Evolutionary conservation across 441 rosid species (phyloP), one percentile per base, ranked within the genome.

Genomic region (Euphorbia schlechtendalii): DNA sequence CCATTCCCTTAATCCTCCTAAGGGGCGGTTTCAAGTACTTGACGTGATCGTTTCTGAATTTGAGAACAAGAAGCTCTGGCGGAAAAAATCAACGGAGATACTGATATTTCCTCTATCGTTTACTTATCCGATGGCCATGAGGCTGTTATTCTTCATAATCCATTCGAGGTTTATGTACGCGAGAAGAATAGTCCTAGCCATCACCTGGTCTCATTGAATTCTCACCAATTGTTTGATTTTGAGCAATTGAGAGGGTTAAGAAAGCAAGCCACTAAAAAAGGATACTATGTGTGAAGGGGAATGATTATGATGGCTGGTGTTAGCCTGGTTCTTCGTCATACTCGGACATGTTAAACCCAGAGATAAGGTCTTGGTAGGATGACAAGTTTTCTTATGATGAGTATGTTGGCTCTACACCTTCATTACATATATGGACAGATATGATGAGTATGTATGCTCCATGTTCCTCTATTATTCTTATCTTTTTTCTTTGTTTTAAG

Each of bases 391-490:
- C 91, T 1, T 85, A 76, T 69, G 73, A 82, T 63, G 86, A 81
- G 67, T 95, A 95, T 76, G 80, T 65, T 20, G 97, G 98, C 64
- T 95, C 99, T 2, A 95, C 99, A 46, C 88, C 96, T 14, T 86
- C 96, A 0, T 77, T 95, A 72, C 85, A 91, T 77, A 91, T 84
- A 59, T 95, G 99, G 98, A 95, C 91, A 81, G 98, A 95, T 84
- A 91, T 95, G 99, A 95, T 1, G 99, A 95, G 99, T n/a, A n/a
- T n/a, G 99, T 95, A 81, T 67, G 70, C n/a, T n/a, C n/a, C n/a
- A n/a, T n/a, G n/a, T n/a, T 46, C 25, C 62, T 60, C 56, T 13
- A 5, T 69, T 52, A 1, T 49, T 67, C 10, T 22, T 22, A 8
- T 28, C 36, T 24, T 51, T 43, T 32, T 69, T 8, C 17, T 21